Evolutionary conservation across 2,329 filamentous ascomycete genomes (phyloP).

Genomic region (Colletotrichum spaethianum): DNA sequence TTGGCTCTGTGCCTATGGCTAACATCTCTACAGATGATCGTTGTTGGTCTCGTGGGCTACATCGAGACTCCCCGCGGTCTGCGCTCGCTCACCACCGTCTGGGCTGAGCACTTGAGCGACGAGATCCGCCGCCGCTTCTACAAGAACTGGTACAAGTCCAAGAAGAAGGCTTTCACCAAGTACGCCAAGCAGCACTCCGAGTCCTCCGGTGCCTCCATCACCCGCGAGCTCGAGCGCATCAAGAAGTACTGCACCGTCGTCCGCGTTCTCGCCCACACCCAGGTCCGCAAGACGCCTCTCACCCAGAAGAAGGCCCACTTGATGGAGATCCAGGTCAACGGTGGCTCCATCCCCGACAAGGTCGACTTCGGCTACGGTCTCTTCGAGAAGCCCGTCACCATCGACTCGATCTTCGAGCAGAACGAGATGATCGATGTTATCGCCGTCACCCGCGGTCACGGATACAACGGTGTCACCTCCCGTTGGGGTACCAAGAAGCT

Average conservation of each 20-base stretch:
- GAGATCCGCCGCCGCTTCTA: conserved; percentile 99
- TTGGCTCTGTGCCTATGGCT: conserved; percentile 81
- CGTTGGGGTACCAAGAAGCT: conserved; percentile 99
- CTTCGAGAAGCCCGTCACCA: conserved; percentile 98
- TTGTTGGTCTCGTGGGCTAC: conserved; percentile 99
- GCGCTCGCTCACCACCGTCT: conserved; percentile 98
- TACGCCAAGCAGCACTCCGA: conserved; percentile 99
- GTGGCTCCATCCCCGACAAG: conserved; percentile 96
- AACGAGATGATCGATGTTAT: conserved; percentile 99
- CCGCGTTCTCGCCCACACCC: conserved; percentile 98
- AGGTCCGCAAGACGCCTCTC: conserved; percentile 98
- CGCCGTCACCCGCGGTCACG: conserved; percentile 99
- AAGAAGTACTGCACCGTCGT: conserved; percentile 99
- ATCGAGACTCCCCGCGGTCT: conserved; percentile 99
- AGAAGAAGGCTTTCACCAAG: conserved; percentile 99
- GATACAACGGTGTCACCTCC: conserved; percentile 96
- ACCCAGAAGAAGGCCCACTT: conserved; percentile 99
- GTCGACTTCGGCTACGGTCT: conserved; percentile 94
- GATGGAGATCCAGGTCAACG: conserved; percentile 99
- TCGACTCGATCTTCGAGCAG: conserved; percentile 97
- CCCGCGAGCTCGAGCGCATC: conserved; percentile 98
- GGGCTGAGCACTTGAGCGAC: conserved; percentile 99
- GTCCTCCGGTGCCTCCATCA: conserved; percentile 89
- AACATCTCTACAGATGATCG: conserved; percentile 92
- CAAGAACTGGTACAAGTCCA: conserved; percentile 99